Conservation (phyloP, 768 basidiomycete species). For the Russula sp. region DNA sequence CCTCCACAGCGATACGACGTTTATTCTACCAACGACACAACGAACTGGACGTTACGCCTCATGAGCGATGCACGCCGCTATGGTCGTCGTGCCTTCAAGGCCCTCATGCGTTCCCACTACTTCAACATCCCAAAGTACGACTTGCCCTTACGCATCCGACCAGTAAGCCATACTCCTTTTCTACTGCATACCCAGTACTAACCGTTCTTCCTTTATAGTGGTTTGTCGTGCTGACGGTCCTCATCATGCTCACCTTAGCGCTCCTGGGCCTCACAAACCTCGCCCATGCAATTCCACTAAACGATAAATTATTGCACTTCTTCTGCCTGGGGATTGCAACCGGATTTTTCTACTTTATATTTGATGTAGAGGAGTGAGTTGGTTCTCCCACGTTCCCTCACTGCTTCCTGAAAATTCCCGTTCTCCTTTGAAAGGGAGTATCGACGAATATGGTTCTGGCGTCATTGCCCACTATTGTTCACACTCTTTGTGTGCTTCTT, state of each 20-base stretch:
- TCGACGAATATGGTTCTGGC: slow-evolving; percentile 84
- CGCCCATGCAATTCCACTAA: slow-evolving; percentile 56
- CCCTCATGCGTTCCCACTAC: slow-evolving; percentile 66
- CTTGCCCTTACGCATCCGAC: slow-evolving; percentile 64
- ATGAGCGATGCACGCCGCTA: slow-evolving; percentile 33
- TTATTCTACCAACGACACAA: neutral
- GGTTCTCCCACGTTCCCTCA: slow-evolving; percentile 2
- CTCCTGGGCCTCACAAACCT: slow-evolving; percentile 76
- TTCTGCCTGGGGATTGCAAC: slow-evolving; percentile 71
- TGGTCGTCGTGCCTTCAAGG: slow-evolving; percentile 43
- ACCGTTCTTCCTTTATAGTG: slow-evolving; percentile 42
- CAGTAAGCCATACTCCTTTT: slow-evolving; percentile 38
- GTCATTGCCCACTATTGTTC: slow-evolving; percentile 61
- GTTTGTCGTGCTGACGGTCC: slow-evolving; percentile 67
- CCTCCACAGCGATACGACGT: neutral
- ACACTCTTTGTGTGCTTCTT: slow-evolving; percentile 68
- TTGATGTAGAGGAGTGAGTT: slow-evolving; percentile 82
- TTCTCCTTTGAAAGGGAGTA: slow-evolving; percentile 46
- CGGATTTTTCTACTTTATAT: slow-evolving; percentile 78
- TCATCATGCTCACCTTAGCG: slow-evolving; percentile 65
- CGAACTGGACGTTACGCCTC: neutral
- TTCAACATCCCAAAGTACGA: slow-evolving; percentile 61
- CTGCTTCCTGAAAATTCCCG: neutral
- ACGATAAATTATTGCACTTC: slow-evolving; percentile 78
- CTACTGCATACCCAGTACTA: neutral